Percentiles rank a stretch among this genome's conserved stretches.
Evolutionary conservation across 2,329 filamentous ascomycete species (phyloP).

Genomic region (Colletotrichum costaricense): DNA sequence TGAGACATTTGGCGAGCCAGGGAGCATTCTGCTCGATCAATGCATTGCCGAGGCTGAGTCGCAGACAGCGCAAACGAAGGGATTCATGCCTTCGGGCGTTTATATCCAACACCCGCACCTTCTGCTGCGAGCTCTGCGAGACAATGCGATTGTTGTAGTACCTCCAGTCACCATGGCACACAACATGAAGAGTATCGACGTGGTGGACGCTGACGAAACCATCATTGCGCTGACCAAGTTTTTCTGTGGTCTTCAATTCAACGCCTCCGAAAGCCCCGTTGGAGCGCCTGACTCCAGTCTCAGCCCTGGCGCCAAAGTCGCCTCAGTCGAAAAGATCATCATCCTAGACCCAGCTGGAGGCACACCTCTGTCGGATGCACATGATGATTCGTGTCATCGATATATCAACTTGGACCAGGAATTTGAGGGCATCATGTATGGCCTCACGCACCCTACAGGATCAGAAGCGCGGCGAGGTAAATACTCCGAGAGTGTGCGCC

Average conservation of each 20-base stretch:
- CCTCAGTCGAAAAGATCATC: slow-evolving; percentile 85
- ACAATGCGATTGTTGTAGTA: slow-evolving; percentile 51
- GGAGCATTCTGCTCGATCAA: slow-evolving; percentile 70
- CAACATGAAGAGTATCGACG: slow-evolving; percentile 50
- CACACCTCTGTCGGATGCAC: slow-evolving; percentile 71
- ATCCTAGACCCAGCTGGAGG: slow-evolving; percentile 89
- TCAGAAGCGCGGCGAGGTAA: slow-evolving; percentile 15
- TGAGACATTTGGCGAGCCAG: slow-evolving; percentile 74
- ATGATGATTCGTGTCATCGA: slow-evolving; percentile 49
- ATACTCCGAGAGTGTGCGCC: slow-evolving; percentile 10
- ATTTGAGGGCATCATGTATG: slow-evolving; percentile 74
- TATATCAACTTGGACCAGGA: slow-evolving; percentile 97
- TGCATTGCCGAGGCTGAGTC: slow-evolving; percentile 16
- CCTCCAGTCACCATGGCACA: slow-evolving; percentile 55
- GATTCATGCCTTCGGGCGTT: slow-evolving; percentile 34
- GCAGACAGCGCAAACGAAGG: slow-evolving; percentile 6
- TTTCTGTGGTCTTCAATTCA: slow-evolving; percentile 74
- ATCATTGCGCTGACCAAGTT: slow-evolving; percentile 82
- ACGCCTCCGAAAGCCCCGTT: slow-evolving; percentile 36
- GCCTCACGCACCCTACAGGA: slow-evolving; percentile 56
- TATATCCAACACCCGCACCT: slow-evolving; percentile 36
- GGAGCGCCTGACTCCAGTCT: slow-evolving; percentile 32
- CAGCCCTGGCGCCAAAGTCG: slow-evolving; percentile 59
- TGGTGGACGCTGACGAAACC: slow-evolving; percentile 67
- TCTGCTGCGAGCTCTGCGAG: slow-evolving; percentile 46